Conservation (phyloP, 2,329 filamentous ascomycete genomes). For the Macrophomina pseudophaseolina region DNA sequence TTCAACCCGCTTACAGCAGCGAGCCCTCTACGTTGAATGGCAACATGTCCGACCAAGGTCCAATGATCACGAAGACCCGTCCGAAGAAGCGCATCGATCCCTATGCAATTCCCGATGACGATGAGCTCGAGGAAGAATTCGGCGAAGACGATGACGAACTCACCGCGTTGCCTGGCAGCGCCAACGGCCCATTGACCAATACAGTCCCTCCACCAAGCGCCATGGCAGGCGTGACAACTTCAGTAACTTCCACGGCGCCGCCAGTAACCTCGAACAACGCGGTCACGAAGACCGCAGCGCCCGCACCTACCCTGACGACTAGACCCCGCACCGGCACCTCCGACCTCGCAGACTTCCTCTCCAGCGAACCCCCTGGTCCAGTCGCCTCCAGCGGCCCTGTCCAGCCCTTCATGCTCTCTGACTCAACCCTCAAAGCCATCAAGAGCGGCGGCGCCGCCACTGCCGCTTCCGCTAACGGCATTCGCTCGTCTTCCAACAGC, state of each 20-base stretch:
- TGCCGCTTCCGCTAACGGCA: constrained; percentile 25
- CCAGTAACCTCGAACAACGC: constrained; percentile 29
- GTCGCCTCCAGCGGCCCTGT: constrained; percentile 32
- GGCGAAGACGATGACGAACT: constrained; percentile 63
- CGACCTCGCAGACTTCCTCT: constrained; percentile 73
- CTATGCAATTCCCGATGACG: constrained; percentile 79
- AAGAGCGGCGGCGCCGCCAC: constrained; percentile 24
- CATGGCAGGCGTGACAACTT: constrained; percentile 33
- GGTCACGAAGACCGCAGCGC: too few species aligned
- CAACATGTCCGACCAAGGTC: constrained; percentile 7
- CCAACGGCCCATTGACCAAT: neutral
- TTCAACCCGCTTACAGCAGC: constrained; percentile 45
- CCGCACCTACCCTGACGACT: constrained; percentile 31
- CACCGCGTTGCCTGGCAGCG: constrained; percentile 47
- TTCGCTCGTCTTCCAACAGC: constrained; percentile 33
- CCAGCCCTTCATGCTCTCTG: constrained; percentile 38
- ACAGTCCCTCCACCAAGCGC: constrained; percentile 36
- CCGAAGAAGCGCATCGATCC: constrained; percentile 80
- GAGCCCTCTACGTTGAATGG: constrained; percentile 39
- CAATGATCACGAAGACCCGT: constrained; percentile 34
- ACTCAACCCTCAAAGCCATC: constrained; percentile 15
- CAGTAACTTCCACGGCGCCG: constrained; percentile 24
- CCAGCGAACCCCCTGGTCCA: constrained; percentile 64
- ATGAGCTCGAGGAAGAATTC: constrained; percentile 34
- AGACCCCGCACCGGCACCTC: constrained; percentile 49